Base-by-base conservation (phyloP, 192 early-diverging fungal genomes). In the Linnemannia zychae region DNA sequence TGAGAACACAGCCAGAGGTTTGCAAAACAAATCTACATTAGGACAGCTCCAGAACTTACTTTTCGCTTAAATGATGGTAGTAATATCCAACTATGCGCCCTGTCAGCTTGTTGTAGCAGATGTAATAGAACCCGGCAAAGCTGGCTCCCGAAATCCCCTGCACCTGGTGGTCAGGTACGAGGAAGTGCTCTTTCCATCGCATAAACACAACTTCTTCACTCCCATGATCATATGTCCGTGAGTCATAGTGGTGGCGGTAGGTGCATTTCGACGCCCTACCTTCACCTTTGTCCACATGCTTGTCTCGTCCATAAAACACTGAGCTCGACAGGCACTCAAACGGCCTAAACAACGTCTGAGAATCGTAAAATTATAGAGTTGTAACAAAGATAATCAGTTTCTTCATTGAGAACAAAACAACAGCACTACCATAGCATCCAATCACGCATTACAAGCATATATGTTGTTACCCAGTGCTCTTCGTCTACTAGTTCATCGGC, bases 171-270 rank as follows among this genome's bases (percentile, higher is more conserved):
- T 97, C 94, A n/a, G 97, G 96, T 16, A 97, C 95, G 53, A 97
- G 81, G 78, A 97, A 97, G 80, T 96, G 94, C 74, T 97, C 97
- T 88, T 97, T 97, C 97, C 97, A 97, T 53, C 97, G 91, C 97
- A 97, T 97, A 87, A 96, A 97, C 13, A 97, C 88, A 50, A 87
- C 91, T 80, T 89, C 91, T 80, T 91, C 86, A 57, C 87, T 76
- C 17, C 74, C 70, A 20, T 90, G 87, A 76, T 91, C 87, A 72
- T 89, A 91, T 36, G 72, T 75, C 60, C 87, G 87, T 22, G 79
- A 88, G 36, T 91, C 88, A 24, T 88, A 78, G 49, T 75, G 74
- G 17, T 63, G 73, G 4, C 34, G 80, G 22, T 49, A 16, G 48
- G 2, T 34, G 18, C 70, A 44, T 12, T 60, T 44, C 0, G 46